Evolutionary conservation across 306 rosid species (phyloP), one percentile per base, ranked within the genome.

Genomic region (Vigna angularis): DNA sequence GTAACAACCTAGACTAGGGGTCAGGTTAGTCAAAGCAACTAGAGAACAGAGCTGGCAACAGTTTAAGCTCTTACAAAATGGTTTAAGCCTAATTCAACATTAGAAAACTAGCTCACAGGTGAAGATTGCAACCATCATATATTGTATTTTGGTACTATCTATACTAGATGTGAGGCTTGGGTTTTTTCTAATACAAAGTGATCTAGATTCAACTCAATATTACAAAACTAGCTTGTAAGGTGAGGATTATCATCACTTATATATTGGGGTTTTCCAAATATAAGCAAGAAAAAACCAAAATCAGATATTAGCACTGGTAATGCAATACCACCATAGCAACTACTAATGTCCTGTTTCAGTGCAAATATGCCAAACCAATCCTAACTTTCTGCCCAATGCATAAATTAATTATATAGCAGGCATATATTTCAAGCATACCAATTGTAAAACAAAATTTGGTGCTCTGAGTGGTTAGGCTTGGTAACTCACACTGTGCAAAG

Each of bases 401-500:
- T 55, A 70, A 81, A 73, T 5, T 16, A 56, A 55, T 47, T 30
- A 52, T 57, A 81, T 71, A 18, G 22, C 70, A 72, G 28, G 58
- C 67, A 30, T 51, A 28, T 78, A 81, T 20, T 16, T 66, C 67
- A 65, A 10, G 70, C 11, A 24, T 53, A 44, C 74, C 24, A 45
- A 26, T 63, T 49, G 58, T 22, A 36, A 3, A 73, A 51, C 20
- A 51, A 75, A 48, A 74, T 45, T 65, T 45, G 6, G 78, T 12
- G 53, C 44, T 58, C 12, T 13, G 20, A 68, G 66, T 73, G 83
- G 26, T 66, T 52, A 18, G 55, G 72, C 82, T 71, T 34, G 47
- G 58, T 85, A 66, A 89, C 98, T 95, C 88, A 92, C 98, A 77
- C 83, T 85, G 38, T 86, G 64, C 24, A 26, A 45, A 62, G 87